Evolutionary conservation across 1,139 yeast genomes (phyloP).

Genomic region (Lodderomyces pseudojiufengensis): DNA sequence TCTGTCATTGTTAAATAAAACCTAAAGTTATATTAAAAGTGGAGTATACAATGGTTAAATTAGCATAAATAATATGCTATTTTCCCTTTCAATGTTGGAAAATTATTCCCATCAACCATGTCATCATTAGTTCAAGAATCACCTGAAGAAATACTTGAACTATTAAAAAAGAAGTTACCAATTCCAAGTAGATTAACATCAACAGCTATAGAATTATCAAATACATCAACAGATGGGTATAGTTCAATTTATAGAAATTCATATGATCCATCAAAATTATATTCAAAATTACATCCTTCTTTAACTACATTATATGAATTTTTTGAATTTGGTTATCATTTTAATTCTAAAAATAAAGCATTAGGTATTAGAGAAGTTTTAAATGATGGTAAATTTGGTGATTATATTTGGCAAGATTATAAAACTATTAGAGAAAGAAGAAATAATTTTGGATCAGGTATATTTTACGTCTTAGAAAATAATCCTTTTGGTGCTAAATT

Average conservation of each 20-base stretch:
- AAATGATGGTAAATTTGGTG: conserved; percentile 41
- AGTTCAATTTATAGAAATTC: conserved; percentile 53
- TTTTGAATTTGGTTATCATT: conserved; percentile 39
- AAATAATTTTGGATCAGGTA: conserved; percentile 59
- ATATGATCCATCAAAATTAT: conserved; percentile 32
- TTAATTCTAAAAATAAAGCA: conserved; percentile 37
- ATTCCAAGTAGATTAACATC: background rate
- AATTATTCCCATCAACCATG: too few species aligned
- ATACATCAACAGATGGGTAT: conserved; percentile 41
- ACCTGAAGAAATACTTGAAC: background rate
- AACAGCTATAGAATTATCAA: conserved; percentile 11
- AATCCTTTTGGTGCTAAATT: conserved; percentile 40
- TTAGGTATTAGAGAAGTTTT: conserved; percentile 47
- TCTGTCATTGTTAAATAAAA: too few species aligned
- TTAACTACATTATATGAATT: conserved; percentile 48
- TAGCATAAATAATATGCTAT: background rate
- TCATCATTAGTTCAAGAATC: conserved; percentile 1
- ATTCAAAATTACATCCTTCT: conserved; percentile 46
- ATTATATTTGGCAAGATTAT: conserved; percentile 50
- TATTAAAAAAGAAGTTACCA: background rate
- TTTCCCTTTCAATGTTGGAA: too few species aligned
- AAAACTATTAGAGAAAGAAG: conserved; percentile 38
- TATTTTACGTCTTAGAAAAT: conserved; percentile 47
- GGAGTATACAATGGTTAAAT: background rate
- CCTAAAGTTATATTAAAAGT: too few species aligned